These are phyloP conservation scores for Myxozyma geophila DNA, from an alignment of 805 yeast species.

Conservation along the genomic window DNA sequence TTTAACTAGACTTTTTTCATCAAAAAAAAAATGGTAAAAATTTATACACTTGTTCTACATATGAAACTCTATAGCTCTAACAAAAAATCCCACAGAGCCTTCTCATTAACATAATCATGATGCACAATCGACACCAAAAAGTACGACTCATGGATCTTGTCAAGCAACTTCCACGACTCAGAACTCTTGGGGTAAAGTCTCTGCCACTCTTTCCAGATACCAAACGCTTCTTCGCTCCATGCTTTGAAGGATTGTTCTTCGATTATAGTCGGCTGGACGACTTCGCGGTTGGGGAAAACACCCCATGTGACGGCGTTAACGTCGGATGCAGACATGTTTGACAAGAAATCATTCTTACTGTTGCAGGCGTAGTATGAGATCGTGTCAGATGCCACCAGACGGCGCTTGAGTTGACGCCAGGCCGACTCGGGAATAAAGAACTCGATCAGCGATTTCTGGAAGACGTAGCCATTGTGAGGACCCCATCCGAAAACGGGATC, in stretches of 20 bases:
- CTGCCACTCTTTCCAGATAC: slow-evolving; percentile 92
- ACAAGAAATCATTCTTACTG: slow-evolving; percentile 57
- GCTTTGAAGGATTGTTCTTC: slow-evolving; percentile 92
- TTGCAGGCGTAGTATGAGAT: slow-evolving; percentile 80
- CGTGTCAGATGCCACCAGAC: slow-evolving; percentile 52
- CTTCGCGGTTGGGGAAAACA: slow-evolving; percentile 87
- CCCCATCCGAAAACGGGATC: slow-evolving; percentile 98
- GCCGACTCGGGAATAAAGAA: slow-evolving; percentile 73
- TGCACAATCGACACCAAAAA: slow-evolving; percentile 83
- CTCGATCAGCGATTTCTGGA: slow-evolving; percentile 93
- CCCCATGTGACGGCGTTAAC: slow-evolving; percentile 92
- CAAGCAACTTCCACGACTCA: slow-evolving; percentile 64
- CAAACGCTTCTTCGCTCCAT: slow-evolving; percentile 95
- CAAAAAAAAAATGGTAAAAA: not conserved
- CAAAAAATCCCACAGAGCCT: slow-evolving; percentile 75
- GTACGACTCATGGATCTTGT: slow-evolving; percentile 62
- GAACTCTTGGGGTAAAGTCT: slow-evolving; percentile 65
- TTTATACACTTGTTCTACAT: not conserved
- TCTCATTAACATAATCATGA: slow-evolving; percentile 76
- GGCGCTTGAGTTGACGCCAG: slow-evolving; percentile 68
- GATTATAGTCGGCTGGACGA: slow-evolving; percentile 88
- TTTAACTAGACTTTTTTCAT: not conserved
- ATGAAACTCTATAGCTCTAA: slow-evolving; percentile 3
- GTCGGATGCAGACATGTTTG: slow-evolving; percentile 58
- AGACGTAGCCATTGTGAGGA: slow-evolving; percentile 82